Evolutionary conservation across 768 basidiomycete species (phyloP), one percentile per base, ranked within the genome.

Genomic region (Lentinula detonsa): DNA sequence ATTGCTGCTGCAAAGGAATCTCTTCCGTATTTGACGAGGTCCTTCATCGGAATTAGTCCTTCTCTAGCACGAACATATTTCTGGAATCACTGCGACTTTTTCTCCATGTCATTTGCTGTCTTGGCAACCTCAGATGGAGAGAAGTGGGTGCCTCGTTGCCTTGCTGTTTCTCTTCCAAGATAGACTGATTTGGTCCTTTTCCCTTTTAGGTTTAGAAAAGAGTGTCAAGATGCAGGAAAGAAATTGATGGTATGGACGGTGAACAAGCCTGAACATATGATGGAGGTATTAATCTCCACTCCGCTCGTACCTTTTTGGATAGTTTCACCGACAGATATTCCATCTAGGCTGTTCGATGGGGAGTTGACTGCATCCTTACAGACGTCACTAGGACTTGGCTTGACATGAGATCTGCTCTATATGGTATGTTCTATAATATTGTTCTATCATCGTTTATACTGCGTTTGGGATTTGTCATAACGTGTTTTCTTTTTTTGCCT

Each of bases 171-270:
- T 34, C 52, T 61, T 13, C 45, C 28, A 52, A 28, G 28, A 28
- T 28, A 3, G 28, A 11, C 50, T 54, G 31, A 64, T 57, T 46
- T 37, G 21, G 3, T 23, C 54, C 46, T 54, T 18, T 59, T 37
- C 61, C 50, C 34, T 56, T 59, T 53, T 23, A 83, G 95, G 76
- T 98, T 99, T 78, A 77, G 87, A 59, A 73, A 78, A 50, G 90
- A 95, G 65, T 95, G 93, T 76, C 86, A 86, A 70, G 77, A 70
- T 15, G 85, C 85, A 1, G 89, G 89, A 18, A 97, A 97, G 81
- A 81, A 81, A 65, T 66, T 98, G 60, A 88, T 95, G 83, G 93
- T 94, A 3, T 98, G 95, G 97, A 99, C 97, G 0, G 96, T 98
- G 31, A 99, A 99, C 69, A 81, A 87, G 50, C 86, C 86, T 9